Base-by-base conservation (phyloP, 768 basidiomycete species). In the Tephrocybe rancida region DNA sequence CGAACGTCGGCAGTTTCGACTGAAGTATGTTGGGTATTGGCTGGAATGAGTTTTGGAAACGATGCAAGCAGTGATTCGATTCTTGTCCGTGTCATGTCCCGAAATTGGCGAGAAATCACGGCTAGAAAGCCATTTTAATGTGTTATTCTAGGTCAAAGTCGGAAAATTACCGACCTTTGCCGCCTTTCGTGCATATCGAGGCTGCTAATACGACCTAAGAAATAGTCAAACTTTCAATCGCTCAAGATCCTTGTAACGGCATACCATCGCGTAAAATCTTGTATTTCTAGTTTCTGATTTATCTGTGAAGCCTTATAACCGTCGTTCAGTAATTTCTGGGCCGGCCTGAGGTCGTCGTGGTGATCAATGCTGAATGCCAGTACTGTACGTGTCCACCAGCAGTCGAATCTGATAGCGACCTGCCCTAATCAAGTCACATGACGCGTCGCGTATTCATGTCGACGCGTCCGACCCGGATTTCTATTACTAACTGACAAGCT, bases 21-120 rank as follows among this genome's bases (percentile, higher is more conserved):
- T n/a, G 93, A 92, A 3, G 95, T 97, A 68, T 98, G 95, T 70
- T 97, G 95, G 22, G 88, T 92, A 65, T 92, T 92, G 48, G 90
- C 84, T 3, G 95, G 95, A 60, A 99, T 97, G 62, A 98, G 85
- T 70, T 97, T 98, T 2, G 95, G 94, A 79, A 98, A 99, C 2
- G 95, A 95, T 8, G 96, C 88, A 38, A 99, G 86, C 27, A 99
- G 87, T 39, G 93, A 92, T 72, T 98, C 96, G 63, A 99, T 94
- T 50, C 96, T 82, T 0, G 93, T 85, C 50, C 92, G 84, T 18
- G 93, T 84, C 84, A 99, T 90, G 60, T 92, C 92, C 57, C 93
- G 84, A 68, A 98, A 98, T 65, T 98, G 95, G 57, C 97, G 90
- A 57, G 95, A 98, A 58, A 98, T 85, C 19, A 99, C 89, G 61